phyloP scores from a whole-genome alignment of 148 eudicot genomes.

The Vaccinium macrocarpon region DNA sequence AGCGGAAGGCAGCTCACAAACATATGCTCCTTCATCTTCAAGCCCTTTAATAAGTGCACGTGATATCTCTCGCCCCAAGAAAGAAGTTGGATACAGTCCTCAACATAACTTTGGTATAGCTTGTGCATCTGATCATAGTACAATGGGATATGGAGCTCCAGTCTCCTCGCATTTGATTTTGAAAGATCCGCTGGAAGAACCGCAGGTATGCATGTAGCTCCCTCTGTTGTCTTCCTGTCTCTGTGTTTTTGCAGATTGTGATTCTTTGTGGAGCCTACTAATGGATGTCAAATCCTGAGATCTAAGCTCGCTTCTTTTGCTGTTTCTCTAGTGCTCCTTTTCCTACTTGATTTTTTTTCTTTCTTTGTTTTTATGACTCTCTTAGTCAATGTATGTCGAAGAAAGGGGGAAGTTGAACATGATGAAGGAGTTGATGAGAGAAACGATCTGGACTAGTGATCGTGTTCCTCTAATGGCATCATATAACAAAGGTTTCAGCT shows the following conservation, averaged over 20 bases:
- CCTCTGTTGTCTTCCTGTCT: not conserved
- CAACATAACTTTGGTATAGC: conserved; percentile 31
- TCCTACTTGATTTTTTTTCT: not conserved
- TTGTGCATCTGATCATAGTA: conserved; percentile 33
- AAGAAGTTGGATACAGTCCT: conserved; percentile 68
- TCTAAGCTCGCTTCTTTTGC: not conserved
- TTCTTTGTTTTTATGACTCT: conserved; percentile 2
- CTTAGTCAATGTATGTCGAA: conserved; percentile 62
- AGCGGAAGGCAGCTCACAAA: conserved; percentile 49
- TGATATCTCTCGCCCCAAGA: conserved; percentile 50
- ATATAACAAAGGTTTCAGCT: conserved; percentile 71
- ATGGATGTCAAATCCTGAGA: not conserved
- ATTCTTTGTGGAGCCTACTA: conserved; percentile 7
- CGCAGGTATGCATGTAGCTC: conserved; percentile 53
- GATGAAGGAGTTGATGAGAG: conserved; percentile 88
- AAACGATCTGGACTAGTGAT: conserved; percentile 92
- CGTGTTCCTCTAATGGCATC: conserved; percentile 83
- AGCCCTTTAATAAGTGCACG: conserved; percentile 52
- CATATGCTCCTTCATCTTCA: conserved; percentile 45
- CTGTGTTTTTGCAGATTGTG: not conserved
- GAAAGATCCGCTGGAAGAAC: conserved; percentile 78
- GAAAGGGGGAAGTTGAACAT: conserved; percentile 72
- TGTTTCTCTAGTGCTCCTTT: conserved; percentile 4
- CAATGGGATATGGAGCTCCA: conserved; percentile 47
- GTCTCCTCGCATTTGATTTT: conserved; percentile 77